phyloP scores from a whole-genome alignment of 2,329 filamentous ascomycete genomes.

The Incumbomyces lentus region DNA sequence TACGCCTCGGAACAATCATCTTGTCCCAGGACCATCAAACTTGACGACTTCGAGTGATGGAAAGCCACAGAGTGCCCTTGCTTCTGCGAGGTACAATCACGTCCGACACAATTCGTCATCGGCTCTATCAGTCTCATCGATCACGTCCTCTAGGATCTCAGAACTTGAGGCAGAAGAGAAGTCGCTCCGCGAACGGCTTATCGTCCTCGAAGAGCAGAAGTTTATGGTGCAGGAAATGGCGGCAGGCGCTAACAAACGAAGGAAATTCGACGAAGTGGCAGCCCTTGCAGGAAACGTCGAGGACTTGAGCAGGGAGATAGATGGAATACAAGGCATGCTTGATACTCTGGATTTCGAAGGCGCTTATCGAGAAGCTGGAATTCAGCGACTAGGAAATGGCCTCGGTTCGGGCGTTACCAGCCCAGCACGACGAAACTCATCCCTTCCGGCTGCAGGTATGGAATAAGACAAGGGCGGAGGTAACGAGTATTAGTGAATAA shows the following conservation, averaged over 20 bases:
- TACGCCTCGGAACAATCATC: conserved; percentile 7
- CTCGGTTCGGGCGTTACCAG: conserved; percentile 16
- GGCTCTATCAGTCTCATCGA: conserved; percentile 45
- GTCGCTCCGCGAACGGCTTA: conserved; percentile 64
- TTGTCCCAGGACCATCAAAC: conserved; percentile 15
- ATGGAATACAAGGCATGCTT: conserved; percentile 54
- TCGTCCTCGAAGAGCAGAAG: conserved; percentile 81
- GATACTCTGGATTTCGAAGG: conserved; percentile 54
- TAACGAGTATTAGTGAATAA: background rate
- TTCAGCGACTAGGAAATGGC: conserved; percentile 16
- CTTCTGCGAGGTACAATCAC: conserved; percentile 50
- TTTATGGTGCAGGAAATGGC: conserved; percentile 86
- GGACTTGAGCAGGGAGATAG: conserved; percentile 71
- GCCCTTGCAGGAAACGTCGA: conserved; percentile 70
- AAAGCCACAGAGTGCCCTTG: conserved; percentile 36
- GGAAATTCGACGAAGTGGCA: conserved; percentile 77
- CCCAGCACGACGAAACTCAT: conserved; percentile 7
- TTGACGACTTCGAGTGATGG: conserved; percentile 15
- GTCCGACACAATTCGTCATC: conserved; percentile 39
- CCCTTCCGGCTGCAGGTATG: background rate
- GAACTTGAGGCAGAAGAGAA: conserved; percentile 75
- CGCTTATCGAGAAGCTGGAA: conserved; percentile 28
- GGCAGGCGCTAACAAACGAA: conserved; percentile 59
- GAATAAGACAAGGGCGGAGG: conserved; percentile 3
- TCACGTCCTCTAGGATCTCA: conserved; percentile 38